A percentile compares a stretch with the other conserved stretches of the same genome.
These are phyloP conservation scores for Barnettozyma californica DNA, from an alignment of 805 yeast species.

Conservation along the genomic window DNA sequence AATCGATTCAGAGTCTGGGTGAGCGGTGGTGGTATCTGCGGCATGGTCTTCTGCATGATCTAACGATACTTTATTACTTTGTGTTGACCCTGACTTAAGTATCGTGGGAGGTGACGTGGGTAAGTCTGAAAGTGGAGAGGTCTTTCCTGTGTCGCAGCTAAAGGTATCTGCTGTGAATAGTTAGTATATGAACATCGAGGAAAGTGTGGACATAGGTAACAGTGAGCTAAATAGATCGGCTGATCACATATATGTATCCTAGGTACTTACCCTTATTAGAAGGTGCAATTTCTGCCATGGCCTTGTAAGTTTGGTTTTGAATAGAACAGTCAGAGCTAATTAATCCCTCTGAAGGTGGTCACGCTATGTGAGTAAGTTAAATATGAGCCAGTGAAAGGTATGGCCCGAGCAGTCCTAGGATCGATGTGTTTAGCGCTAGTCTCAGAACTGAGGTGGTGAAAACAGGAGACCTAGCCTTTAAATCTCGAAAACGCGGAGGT, in stretches of 20 bases:
- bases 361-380: not conserved
- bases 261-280: conserved; percentile 10
- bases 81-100: conserved; percentile 7
- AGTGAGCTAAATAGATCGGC: not conserved
- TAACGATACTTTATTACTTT: not conserved
- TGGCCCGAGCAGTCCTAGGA: not conserved
- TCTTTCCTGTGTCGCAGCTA: conserved; percentile 21
- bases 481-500: not conserved
- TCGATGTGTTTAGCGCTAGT: not conserved
- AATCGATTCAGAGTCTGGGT: not conserved
- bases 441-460: not conserved
- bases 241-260: not conserved
- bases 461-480: not conserved
- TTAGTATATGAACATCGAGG: not conserved
- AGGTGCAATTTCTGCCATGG: conserved; percentile 19
- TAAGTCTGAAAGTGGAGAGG: conserved; percentile 25
- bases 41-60: not conserved
- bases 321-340: not conserved
- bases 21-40: not conserved
- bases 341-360: not conserved
- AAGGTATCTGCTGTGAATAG: conserved; percentile 1
- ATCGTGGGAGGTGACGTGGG: conserved; percentile 23
- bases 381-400: not conserved
- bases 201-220: not conserved
- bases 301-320: not conserved